These are phyloP conservation scores for Oryza glaberrima DNA, from an alignment of 176 grass and related monocot genomes.

Conservation along the genomic window DNA sequence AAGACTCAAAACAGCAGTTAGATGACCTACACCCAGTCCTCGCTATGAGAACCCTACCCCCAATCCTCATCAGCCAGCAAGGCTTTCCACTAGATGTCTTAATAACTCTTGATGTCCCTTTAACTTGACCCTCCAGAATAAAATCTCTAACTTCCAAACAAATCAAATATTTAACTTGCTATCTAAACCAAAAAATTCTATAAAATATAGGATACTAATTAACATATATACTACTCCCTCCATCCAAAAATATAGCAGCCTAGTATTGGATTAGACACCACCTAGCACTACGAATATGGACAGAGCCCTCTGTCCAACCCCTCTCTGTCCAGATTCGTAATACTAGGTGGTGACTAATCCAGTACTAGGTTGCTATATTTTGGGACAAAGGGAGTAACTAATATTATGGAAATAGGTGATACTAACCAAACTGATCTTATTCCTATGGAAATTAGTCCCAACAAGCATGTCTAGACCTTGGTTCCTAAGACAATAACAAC, in stretches of 20 bases:
- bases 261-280: too few species aligned
- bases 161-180: background rate
- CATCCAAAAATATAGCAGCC: too few species aligned
- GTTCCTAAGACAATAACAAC: background rate
- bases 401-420: background rate
- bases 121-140: background rate
- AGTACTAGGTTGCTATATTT: too few species aligned
- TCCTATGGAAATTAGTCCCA: background rate
- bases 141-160: background rate
- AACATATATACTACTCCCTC: background rate
- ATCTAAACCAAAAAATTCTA: background rate
- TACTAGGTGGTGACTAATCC: too few species aligned
- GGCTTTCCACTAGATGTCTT: too few species aligned
- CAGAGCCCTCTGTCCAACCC: too few species aligned
- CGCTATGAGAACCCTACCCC: too few species aligned
- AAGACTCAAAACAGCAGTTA: background rate
- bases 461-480: background rate
- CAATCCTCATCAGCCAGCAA: too few species aligned
- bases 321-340: too few species aligned
- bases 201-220: background rate
- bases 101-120: background rate
- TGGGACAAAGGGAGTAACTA: background rate
- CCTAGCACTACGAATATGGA: too few species aligned
- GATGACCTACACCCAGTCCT: too few species aligned
- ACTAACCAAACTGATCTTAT: background rate